phyloP scores from a whole-genome alignment of 1,284 basidiomycete genomes.

The Fomitopsis pinicola region DNA sequence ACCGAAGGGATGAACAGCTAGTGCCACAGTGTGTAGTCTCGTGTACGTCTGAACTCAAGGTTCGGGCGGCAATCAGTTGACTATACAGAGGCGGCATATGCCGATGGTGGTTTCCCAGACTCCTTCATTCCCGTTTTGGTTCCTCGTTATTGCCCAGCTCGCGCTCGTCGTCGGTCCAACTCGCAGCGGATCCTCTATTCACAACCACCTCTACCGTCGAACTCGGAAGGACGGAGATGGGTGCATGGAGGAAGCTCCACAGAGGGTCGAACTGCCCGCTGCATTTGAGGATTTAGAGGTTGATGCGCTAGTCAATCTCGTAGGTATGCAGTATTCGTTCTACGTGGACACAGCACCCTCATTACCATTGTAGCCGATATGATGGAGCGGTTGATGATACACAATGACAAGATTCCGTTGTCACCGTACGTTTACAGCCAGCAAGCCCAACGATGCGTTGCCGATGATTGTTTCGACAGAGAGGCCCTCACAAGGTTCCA shows the following conservation, averaged over 20 bases:
- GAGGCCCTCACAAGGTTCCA: slow-evolving; percentile 91
- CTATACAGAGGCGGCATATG: slow-evolving; percentile 43
- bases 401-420: slow-evolving; percentile 91
- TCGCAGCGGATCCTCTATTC: neutral
- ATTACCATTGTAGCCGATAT: slow-evolving; percentile 68
- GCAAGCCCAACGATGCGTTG: slow-evolving; percentile 15
- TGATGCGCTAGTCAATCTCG: slow-evolving; percentile 80
- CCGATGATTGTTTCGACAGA: slow-evolving; percentile 33
- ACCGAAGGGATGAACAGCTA: slow-evolving; percentile 17
- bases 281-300: slow-evolving; percentile 74
- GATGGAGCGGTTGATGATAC: slow-evolving; percentile 86
- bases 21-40: slow-evolving; percentile 11
- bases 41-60: slow-evolving; percentile 38
- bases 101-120: slow-evolving; percentile 6
- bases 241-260: slow-evolving; percentile 61
- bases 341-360: neutral
- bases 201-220: neutral
- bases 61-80: slow-evolving; percentile 43
- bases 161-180: neutral
- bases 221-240: slow-evolving; percentile 51
- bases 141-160: neutral
- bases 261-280: slow-evolving; percentile 69
- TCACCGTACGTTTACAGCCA: slow-evolving; percentile 55
- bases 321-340: slow-evolving; percentile 48
- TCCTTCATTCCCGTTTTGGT: neutral